Percentiles rank a stretch among this genome's conserved stretches.
phyloP scores from a whole-genome alignment of 176 grass and related monocot genomes.

The Triticum dicoccoides region DNA sequence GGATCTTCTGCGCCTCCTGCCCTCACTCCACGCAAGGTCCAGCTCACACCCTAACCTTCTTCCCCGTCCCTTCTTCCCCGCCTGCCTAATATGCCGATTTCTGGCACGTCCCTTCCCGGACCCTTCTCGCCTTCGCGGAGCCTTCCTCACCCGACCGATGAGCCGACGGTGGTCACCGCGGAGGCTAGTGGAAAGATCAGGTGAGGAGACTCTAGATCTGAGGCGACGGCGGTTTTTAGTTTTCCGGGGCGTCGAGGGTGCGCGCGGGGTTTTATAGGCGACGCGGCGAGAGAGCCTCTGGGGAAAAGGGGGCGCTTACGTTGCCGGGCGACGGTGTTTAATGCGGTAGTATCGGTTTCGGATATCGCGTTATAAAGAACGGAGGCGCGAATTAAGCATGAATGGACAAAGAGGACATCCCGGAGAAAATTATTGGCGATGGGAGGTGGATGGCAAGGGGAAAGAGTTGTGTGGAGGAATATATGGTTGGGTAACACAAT shows the following conservation, averaged over 20 bases:
- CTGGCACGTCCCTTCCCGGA: too few species aligned
- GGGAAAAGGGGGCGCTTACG: neutral
- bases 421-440: neutral
- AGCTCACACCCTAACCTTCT: neutral
- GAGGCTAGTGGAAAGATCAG: neutral
- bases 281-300: neutral
- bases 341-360: neutral
- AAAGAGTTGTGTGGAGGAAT: neutral
- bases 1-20: conserved; percentile 31
- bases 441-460: neutral
- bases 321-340: neutral
- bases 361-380: neutral
- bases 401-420: neutral
- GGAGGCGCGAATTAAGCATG: neutral
- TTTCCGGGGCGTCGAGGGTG: neutral
- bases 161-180: neutral
- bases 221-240: neutral
- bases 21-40: neutral
- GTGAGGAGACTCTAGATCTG: neutral
- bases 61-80: neutral
- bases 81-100: neutral
- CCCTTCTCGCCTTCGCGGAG: too few species aligned
- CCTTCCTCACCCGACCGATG: neutral
- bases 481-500: neutral
- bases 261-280: neutral